Evolutionary conservation across 169 alveolate genomes (phyloP), one percentile per base, ranked within the genome.

Genomic region (Eimeria acervulina): DNA sequence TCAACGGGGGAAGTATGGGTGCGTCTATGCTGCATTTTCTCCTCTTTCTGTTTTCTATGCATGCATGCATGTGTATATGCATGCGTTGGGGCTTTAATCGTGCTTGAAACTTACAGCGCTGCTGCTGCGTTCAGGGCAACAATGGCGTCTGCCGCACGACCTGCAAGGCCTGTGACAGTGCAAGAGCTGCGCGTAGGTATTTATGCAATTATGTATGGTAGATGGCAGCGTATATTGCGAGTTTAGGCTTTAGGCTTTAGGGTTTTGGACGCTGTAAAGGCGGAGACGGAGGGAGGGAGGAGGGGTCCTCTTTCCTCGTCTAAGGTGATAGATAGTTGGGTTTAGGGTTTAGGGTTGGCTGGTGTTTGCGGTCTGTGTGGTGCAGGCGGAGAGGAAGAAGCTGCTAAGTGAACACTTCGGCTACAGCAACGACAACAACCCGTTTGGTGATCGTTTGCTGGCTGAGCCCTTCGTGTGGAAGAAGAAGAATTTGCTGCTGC

Each of bases 381-480:
- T 12, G 1, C 26, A 94, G 96, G 94, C 93, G 83, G 94, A 83
- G 72, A 90, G 97, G 1, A 42, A 66, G 90, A 63, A 95, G 81
- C 91, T 95, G 83, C 89, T 95, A 47, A 59, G 87, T 66, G 97
- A 90, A 66, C 92, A 85, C 63, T 85, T 95, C 47, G 96, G 95
- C 31, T 95, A 95, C 93, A 95, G 95, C 55, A 95, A 91, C 80
- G 91, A 83, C 55, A 90, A 52, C 42, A 95, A 95, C 80, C 97
- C 97, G 66, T 95, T 95, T 68, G 97, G 97, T 15, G 97, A 95
- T 70, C 42, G 92, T 44, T 36, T 52, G 59, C 81, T 95, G 28
- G 94, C 97, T 19, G 95, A 91, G 83, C 95, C 95, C 26, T 95
- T 95, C 52, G 95, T 90, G 42, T 95, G 97, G 97, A 83, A 87